Evolutionary conservation across 1,139 yeast species (phyloP).

Genomic region (Suhomyces wounanorum): DNA sequence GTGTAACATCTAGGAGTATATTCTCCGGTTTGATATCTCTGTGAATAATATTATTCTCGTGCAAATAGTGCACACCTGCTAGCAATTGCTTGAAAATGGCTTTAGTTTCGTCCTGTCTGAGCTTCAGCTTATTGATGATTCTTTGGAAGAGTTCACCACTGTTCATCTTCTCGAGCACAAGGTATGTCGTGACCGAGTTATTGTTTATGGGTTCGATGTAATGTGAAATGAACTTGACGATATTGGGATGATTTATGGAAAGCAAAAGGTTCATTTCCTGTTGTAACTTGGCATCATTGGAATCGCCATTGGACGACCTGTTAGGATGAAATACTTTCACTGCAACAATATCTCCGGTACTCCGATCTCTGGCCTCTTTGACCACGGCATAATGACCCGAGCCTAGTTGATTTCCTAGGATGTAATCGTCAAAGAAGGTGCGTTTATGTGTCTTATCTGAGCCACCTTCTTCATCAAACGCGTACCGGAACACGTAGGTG

Average conservation of each 20-base stretch:
- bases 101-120: slow-evolving; percentile 62
- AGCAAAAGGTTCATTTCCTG: slow-evolving; percentile 69
- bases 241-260: slow-evolving; percentile 69
- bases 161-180: slow-evolving; percentile 71
- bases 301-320: slow-evolving; percentile 26
- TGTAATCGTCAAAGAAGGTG: slow-evolving; percentile 62
- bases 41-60: slow-evolving; percentile 76
- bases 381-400: slow-evolving; percentile 81
- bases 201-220: slow-evolving; percentile 68
- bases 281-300: slow-evolving; percentile 53
- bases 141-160: slow-evolving; percentile 77
- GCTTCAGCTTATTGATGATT: slow-evolving; percentile 60
- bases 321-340: slow-evolving; percentile 79
- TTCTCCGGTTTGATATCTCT: slow-evolving; percentile 90
- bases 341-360: slow-evolving; percentile 63
- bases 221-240: slow-evolving; percentile 64
- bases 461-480: slow-evolving; percentile 22
- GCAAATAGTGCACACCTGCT: slow-evolving; percentile 65
- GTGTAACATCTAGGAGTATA: slow-evolving; percentile 69
- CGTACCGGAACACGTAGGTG: slow-evolving; percentile 57
- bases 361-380: slow-evolving; percentile 62
- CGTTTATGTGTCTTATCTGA: slow-evolving; percentile 20
- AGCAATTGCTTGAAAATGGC: slow-evolving; percentile 62
- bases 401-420: slow-evolving; percentile 64
- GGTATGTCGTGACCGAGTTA: slow-evolving; percentile 56